Conservation (phyloP, 768 basidiomycete genomes). For the Gloeopeniophorella convolvens region DNA sequence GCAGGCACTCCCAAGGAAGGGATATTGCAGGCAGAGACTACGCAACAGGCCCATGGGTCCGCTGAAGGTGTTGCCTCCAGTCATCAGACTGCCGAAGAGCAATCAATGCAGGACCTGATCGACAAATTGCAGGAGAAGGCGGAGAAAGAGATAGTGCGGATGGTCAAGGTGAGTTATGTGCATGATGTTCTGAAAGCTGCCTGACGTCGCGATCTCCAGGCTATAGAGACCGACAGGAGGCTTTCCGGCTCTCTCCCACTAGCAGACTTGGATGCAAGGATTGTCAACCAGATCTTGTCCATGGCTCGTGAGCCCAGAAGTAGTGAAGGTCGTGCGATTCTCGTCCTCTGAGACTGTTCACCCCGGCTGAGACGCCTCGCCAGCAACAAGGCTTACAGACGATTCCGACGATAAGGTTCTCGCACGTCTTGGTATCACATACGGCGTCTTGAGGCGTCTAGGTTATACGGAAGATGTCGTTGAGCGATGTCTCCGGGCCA, state of each 20-base stretch:
- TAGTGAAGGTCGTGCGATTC: conserved; percentile 21
- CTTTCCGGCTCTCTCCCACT: conserved; percentile 54
- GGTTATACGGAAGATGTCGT: conserved; percentile 69
- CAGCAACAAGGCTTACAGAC: conserved; percentile 37
- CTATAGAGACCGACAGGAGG: conserved; percentile 77
- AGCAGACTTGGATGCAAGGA: conserved; percentile 53
- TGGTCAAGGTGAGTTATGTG: conserved; percentile 51
- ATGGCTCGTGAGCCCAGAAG: conserved; percentile 33
- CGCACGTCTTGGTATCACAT: conserved; percentile 67
- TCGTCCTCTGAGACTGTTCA: neutral
- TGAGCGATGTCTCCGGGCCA: conserved; percentile 59
- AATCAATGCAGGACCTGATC: conserved; percentile 61
- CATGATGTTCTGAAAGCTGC: neutral
- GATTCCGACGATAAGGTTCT: conserved; percentile 67
- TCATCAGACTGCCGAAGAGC: conserved; percentile 42
- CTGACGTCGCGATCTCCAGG: conserved; percentile 34
- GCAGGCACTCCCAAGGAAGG: neutral
- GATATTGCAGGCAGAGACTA: neutral
- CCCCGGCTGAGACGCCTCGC: neutral
- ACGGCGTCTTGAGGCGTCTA: conserved; percentile 70
- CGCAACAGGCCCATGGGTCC: neutral
- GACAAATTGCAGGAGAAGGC: conserved; percentile 83
- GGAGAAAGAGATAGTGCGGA: conserved; percentile 73
- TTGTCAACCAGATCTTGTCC: conserved; percentile 53
- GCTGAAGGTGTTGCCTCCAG: conserved; percentile 26